Evolutionary conservation across 2,329 filamentous ascomycete species (phyloP).

Genomic region (Pseudocercospora macadamiae): DNA sequence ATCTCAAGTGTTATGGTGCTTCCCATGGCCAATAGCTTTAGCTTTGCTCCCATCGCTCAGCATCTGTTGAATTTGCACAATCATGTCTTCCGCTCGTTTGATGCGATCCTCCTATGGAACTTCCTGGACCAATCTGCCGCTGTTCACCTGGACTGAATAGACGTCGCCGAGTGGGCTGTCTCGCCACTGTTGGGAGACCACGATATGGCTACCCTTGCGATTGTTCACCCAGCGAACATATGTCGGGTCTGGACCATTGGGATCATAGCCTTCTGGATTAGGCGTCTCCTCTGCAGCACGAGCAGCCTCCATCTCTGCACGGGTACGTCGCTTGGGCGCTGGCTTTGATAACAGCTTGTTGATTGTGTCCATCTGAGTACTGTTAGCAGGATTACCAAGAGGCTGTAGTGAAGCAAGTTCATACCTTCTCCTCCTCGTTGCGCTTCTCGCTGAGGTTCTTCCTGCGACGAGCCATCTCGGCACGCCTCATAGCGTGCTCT

Average conservation of each 20-base stretch:
- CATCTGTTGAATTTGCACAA: too few species aligned
- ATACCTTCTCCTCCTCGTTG: slow-evolving; percentile 76
- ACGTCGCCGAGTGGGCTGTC: slow-evolving; percentile 9
- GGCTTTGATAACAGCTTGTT: slow-evolving; percentile 88
- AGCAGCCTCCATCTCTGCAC: slow-evolving; percentile 52
- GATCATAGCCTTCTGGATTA: slow-evolving; percentile 46
- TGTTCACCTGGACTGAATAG: not conserved
- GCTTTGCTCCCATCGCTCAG: too few species aligned
- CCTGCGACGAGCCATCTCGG: slow-evolving; percentile 72
- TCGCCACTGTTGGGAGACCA: slow-evolving; percentile 13
- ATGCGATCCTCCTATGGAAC: not conserved
- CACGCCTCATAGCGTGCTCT: slow-evolving; percentile 71
- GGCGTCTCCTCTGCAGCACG: slow-evolving; percentile 53
- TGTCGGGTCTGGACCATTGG: slow-evolving; percentile 50
- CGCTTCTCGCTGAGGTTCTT: slow-evolving; percentile 77
- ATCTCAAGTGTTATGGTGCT: too few species aligned
- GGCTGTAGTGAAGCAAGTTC: slow-evolving; percentile 7
- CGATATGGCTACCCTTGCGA: slow-evolving; percentile 16
- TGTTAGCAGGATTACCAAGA: not conserved
- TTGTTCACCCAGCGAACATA: slow-evolving; percentile 72
- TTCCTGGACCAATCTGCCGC: not conserved
- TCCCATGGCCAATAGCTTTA: too few species aligned
- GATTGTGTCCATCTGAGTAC: slow-evolving; percentile 79
- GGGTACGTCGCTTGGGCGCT: slow-evolving; percentile 66
- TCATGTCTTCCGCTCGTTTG: too few species aligned